Percentiles rank a stretch among this genome's conserved stretches.
These are phyloP conservation scores for Ehretia macrophylla DNA, from an alignment of 257 asterid species.

Conservation along the genomic window DNA sequence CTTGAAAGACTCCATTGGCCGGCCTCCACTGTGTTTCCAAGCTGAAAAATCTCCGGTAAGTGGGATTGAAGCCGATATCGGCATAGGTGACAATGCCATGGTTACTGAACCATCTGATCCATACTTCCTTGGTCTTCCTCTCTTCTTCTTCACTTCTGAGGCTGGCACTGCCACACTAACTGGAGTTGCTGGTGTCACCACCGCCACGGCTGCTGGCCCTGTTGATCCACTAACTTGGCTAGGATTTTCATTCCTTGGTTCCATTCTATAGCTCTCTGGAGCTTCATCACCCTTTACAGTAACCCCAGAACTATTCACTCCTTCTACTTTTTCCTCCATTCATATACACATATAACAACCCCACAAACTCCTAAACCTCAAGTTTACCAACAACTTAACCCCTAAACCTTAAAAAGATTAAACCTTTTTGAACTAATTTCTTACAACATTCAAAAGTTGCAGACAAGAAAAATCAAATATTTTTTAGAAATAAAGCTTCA, in stretches of 20 bases:
- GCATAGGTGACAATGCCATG: constrained; percentile 87
- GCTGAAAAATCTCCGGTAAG: constrained; percentile 65
- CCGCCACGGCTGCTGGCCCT: constrained; percentile 18
- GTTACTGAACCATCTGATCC: constrained; percentile 52
- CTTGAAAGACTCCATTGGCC: constrained; percentile 50
- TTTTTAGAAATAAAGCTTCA: constrained; percentile 10
- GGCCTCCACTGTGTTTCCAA: constrained; percentile 51
- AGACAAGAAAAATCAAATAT: constrained; percentile 8
- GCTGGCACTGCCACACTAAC: constrained; percentile 22
- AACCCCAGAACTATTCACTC: constrained; percentile 45
- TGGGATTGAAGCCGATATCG: constrained; percentile 92
- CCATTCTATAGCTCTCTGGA: constrained; percentile 58
- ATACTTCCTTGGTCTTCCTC: constrained; percentile 91
- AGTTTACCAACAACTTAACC: constrained; percentile 11
- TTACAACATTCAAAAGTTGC: constrained; percentile 16
- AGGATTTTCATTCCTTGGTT: constrained; percentile 44
- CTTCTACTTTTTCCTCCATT: constrained; percentile 72
- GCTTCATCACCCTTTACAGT: constrained; percentile 54
- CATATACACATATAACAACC: constrained; percentile 29
- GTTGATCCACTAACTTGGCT: constrained; percentile 47
- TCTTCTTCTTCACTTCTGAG: constrained; percentile 59
- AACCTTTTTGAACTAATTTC: constrained; percentile 23
- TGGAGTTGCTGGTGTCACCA: constrained; percentile 23
- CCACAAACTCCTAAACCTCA: constrained; percentile 33
- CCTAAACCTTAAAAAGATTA: constrained; percentile 25